Conservation (phyloP, 108 stramenopile species). For the Nitzschia putrida region DNA sequence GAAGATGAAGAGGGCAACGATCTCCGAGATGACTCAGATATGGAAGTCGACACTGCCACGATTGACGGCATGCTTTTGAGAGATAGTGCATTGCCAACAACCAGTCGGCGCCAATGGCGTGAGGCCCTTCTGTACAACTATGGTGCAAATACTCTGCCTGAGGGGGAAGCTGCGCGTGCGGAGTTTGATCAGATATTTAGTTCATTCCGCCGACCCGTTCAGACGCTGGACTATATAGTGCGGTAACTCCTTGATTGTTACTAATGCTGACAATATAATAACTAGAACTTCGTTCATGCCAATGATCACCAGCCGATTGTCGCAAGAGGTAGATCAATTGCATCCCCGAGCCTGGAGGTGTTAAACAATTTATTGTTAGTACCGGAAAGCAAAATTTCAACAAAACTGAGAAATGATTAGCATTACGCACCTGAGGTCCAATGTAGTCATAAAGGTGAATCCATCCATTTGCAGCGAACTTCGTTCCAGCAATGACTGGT, state of each 20-base stretch:
- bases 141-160: constrained; percentile 59
- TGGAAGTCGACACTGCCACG: neutral
- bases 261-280: too few relatives aligned
- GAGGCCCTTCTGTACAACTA: constrained; percentile 82
- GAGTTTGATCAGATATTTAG: constrained; percentile 28
- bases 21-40: neutral
- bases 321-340: neutral
- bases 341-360: neutral
- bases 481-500: constrained; percentile 72
- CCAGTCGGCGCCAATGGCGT: constrained; percentile 67
- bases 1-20: constrained; percentile 2
- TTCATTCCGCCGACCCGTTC: constrained; percentile 3
- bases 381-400: too few relatives aligned
- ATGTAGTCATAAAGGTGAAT: constrained; percentile 75
- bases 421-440: constrained; percentile 24
- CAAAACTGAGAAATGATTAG: neutral
- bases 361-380: neutral
- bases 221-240: constrained; percentile 4
- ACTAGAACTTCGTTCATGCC: too few relatives aligned
- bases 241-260: neutral
- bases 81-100: constrained; percentile 53
- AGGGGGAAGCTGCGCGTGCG: constrained; percentile 52
- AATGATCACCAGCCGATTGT: too few relatives aligned
- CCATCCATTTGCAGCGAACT: constrained; percentile 91
- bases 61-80: constrained; percentile 27